Evolutionary conservation across 371 early-diverging fungal genomes (phyloP).

Genomic region (Smittium culicis): DNA sequence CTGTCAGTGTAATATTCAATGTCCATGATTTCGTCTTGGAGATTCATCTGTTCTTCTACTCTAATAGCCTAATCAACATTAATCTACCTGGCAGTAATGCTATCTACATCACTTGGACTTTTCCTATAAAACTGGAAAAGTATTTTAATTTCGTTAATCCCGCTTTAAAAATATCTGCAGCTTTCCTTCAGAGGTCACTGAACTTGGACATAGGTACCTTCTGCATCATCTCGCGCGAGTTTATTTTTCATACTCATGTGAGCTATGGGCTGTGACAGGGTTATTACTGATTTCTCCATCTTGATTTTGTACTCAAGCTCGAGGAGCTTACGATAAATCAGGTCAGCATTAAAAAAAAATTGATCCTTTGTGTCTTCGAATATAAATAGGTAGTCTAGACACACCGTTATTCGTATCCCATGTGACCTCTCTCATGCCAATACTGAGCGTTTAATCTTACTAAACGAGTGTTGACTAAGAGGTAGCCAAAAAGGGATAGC

Average conservation of each 20-base stretch:
- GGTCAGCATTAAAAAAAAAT: neutral
- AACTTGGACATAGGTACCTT: neutral
- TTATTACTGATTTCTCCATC: neutral
- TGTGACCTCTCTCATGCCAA: neutral
- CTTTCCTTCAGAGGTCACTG: neutral
- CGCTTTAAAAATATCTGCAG: neutral
- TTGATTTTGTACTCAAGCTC: neutral
- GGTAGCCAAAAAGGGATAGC: conserved; percentile 10
- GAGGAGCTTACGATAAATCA: neutral
- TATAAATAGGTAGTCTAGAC: neutral
- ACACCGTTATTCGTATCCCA: neutral
- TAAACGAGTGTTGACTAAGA: neutral
- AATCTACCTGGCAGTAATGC: neutral
- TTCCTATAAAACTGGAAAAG: neutral
- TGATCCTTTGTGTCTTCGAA: neutral
- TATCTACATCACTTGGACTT: neutral
- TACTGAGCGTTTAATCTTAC: neutral
- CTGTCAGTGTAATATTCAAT: neutral
- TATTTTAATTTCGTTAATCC: neutral
- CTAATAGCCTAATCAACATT: neutral
- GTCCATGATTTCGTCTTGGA: neutral
- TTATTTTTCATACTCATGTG: neutral
- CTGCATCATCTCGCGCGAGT: neutral
- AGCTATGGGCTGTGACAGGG: neutral
- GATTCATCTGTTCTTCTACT: neutral